Conservation (phyloP, 805 yeast genomes). For the Zygosaccharomyces bailii region DNA sequence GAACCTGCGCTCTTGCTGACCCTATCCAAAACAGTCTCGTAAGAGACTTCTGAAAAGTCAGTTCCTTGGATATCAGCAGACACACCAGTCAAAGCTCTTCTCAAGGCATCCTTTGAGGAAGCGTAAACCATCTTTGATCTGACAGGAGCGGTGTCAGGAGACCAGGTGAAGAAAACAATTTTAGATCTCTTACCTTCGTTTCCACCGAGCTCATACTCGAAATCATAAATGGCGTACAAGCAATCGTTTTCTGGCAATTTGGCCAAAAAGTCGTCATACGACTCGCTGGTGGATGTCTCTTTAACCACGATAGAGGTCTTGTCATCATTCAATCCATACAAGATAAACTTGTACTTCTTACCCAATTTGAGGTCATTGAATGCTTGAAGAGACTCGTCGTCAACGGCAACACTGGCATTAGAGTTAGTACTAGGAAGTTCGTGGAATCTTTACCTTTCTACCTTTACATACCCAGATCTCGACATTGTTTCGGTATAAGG, state of each 20-base stretch:
- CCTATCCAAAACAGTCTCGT: constrained; percentile 85
- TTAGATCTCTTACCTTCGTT: constrained; percentile 93
- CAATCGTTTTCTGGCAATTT: constrained; percentile 94
- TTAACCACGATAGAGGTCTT: constrained; percentile 91
- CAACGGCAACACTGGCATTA: constrained; percentile 63
- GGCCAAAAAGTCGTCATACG: constrained; percentile 83
- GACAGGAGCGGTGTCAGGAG: constrained; percentile 96
- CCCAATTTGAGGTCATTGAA: constrained; percentile 96
- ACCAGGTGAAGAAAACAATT: constrained; percentile 78
- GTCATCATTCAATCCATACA: constrained; percentile 74
- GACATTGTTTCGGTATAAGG: constrained; percentile 26
- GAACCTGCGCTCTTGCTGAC: constrained; percentile 80
- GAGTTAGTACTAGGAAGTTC: constrained; percentile 1
- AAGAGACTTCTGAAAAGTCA: constrained; percentile 94
- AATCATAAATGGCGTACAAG: constrained; percentile 94
- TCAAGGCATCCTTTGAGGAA: constrained; percentile 94
- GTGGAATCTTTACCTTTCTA: neutral
- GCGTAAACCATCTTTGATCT: constrained; percentile 98
- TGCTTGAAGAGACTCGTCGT: constrained; percentile 87
- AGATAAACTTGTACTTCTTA: constrained; percentile 78
- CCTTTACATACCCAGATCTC: constrained; percentile 38
- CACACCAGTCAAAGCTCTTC: constrained; percentile 95
- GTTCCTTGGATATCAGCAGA: constrained; percentile 96
- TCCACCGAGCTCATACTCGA: constrained; percentile 84
- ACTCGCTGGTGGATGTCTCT: constrained; percentile 67